Evolutionary conservation across 2,329 filamentous ascomycete genomes (phyloP), one percentile per base, ranked within the genome.

Genomic region (Phialophora tarda): DNA sequence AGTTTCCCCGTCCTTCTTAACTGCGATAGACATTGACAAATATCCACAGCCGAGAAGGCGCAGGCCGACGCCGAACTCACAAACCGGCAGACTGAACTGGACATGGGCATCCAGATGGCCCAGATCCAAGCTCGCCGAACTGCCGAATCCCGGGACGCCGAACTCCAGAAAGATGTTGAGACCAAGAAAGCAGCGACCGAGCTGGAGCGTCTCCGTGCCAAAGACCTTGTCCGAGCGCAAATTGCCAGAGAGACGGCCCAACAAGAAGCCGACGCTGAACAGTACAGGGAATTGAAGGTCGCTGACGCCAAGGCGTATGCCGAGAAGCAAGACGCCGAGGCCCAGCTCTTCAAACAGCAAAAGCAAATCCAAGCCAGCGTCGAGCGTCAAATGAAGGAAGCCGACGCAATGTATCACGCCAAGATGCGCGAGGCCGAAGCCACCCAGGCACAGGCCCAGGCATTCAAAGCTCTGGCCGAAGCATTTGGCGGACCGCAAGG

Each of bases 401-500:
- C 88, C 12, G 86, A 90, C 67, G 88, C 88, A 1, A 78, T 81
- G 11, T 84, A 87, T 59, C 81, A 88, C 67, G 79, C 80, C 21
- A 85, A 88, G 74, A 84, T 91, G 74, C 88, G 88, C 72, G 90
- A 94, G 76, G 92, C 92, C 1, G 89, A 93, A 73, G 92, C 89
- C 80, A 81, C 94, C 41, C 77, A 82, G 0, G 90, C 91, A 73
- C 92, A 93, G 87, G 91, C 92, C 1, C 88, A 89, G 63, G 91
- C 91, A n/a, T 96, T 95, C 78, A 83, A 82, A 69, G 87, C 89
- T 73, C 84, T 96, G 74, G 83, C 89, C 2, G 78, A 84, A 1
- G 91, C 91, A 0, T 88, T 96, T 54, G 92, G 92, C 66, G 92
- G 92, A 0, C 90, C 92, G 1, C 85, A 88, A 41, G 91, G 90